phyloP scores from a whole-genome alignment of 805 yeast species.

The Trichomonascus vanleenenianus region DNA sequence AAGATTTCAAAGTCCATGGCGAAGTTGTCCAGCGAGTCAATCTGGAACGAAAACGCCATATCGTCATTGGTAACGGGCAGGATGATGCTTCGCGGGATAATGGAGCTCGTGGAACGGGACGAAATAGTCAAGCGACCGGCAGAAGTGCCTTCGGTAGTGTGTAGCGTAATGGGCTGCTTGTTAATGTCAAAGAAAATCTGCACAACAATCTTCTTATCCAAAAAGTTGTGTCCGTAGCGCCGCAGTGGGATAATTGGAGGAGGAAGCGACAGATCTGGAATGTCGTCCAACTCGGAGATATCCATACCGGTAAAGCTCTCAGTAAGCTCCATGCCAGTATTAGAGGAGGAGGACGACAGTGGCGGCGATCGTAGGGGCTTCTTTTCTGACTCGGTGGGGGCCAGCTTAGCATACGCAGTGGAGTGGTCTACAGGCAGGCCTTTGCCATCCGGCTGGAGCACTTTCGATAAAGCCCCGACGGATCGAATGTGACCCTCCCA shows the following conservation, averaged over 20 bases:
- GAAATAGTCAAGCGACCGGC: slow-evolving; percentile 67
- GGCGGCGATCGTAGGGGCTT: not conserved
- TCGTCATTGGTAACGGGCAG: slow-evolving; percentile 68
- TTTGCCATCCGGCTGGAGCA: not conserved
- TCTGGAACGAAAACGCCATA: slow-evolving; percentile 71
- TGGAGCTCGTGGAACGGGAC: slow-evolving; percentile 59
- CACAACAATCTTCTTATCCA: slow-evolving; percentile 81
- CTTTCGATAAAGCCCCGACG: slow-evolving; percentile 53
- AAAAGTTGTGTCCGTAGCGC: slow-evolving; percentile 90
- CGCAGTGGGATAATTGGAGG: slow-evolving; percentile 94
- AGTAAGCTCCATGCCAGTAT: slow-evolving; percentile 3
- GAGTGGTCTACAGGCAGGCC: slow-evolving; percentile 1
- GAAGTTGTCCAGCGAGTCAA: slow-evolving; percentile 67
- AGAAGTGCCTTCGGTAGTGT: slow-evolving; percentile 32
- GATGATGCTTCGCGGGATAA: slow-evolving; percentile 79
- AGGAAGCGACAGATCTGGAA: slow-evolving; percentile 87
- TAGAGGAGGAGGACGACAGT: not conserved
- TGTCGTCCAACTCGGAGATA: slow-evolving; percentile 44
- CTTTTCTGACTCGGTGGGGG: not conserved
- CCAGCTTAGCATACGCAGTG: not conserved
- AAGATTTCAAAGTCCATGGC: slow-evolving; percentile 80
- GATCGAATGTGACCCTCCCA: slow-evolving; percentile 92
- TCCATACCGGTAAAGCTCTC: slow-evolving; percentile 18
- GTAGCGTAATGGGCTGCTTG: slow-evolving; percentile 40
- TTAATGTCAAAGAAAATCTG: slow-evolving; percentile 60